Evolutionary conservation across 1,139 yeast genomes (phyloP), one percentile per base, ranked within the genome.

Genomic region (Yamadazyma diddensiae): DNA sequence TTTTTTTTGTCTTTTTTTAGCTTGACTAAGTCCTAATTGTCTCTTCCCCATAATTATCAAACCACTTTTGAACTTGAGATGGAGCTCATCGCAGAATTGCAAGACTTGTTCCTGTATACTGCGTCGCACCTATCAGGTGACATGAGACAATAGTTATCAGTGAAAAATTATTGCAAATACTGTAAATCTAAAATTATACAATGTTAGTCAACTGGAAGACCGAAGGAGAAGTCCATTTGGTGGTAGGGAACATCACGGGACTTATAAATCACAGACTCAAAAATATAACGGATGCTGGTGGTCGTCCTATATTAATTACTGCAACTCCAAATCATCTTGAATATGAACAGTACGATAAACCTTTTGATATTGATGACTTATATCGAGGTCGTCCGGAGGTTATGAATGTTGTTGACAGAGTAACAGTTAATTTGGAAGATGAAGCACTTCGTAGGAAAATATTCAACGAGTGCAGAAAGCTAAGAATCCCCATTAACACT

Each of bases 401-500:
- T 3, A 79, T 73, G 29, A 49, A 59, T 15, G 64, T 85, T 2
- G 85, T 86, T 3, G 97, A 90, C 53, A 64, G 78, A 38, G 90
- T 85, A 2, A 87, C 83, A 57, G 80, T 86, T 6, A 69, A 77
- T 14, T 52, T 77, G 6, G 47, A 54, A 0, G 39, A 50, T 14
- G 34, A 44, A 14, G 46, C 43, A 1, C 40, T 63, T 30, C 70
- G 73, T 34, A 43, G 52, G 19, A 46, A 52, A 3, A 68, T 85
- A 9, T 77, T 54, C 41, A 45, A 57, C 1, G 62, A 51, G 28
- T 87, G 96, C 57, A 55, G 55, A 30, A 61, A 66, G 38, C 61
- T 76, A 33, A 70, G 97, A 47, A 82, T 90, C 4, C 97, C 97
- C 0, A 68, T 90, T 24, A 88, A 88, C 50, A 81, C 83, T 0